Evolutionary conservation across 805 yeast species (phyloP).

Genomic region (Pichia eremophila): DNA sequence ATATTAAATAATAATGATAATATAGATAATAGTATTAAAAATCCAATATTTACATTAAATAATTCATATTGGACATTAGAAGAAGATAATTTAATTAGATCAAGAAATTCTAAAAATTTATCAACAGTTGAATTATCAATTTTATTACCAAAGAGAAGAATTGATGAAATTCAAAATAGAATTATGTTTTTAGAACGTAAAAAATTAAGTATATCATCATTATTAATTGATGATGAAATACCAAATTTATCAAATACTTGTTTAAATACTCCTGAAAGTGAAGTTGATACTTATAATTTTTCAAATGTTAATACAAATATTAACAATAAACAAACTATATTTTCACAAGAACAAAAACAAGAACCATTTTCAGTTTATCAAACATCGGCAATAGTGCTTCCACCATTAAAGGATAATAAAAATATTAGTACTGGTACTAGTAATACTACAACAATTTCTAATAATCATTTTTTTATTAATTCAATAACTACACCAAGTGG

Average conservation of each 20-base stretch:
- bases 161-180: constrained; percentile 61
- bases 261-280: too few relatives aligned
- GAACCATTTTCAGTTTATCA: neutral
- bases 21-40: neutral
- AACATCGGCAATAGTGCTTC: neutral
- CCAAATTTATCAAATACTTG: neutral
- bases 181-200: constrained; percentile 35
- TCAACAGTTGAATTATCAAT: constrained; percentile 67
- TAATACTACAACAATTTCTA: too few relatives aligned
- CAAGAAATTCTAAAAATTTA: constrained; percentile 47
- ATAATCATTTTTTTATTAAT: too few relatives aligned
- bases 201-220: constrained; percentile 10
- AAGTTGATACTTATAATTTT: too few relatives aligned
- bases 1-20: neutral
- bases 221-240: constrained; percentile 1
- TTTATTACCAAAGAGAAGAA: constrained; percentile 62
- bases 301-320: too few relatives aligned
- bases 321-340: too few relatives aligned
- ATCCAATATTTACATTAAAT: too few relatives aligned
- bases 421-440: too few relatives aligned
- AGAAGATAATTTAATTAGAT: constrained; percentile 60
- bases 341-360: too few relatives aligned
- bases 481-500: neutral
- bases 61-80: constrained; percentile 40
- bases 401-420: neutral